Conservation (phyloP, 2,329 filamentous ascomycete genomes). For the Arthrinium phaeospermum region DNA sequence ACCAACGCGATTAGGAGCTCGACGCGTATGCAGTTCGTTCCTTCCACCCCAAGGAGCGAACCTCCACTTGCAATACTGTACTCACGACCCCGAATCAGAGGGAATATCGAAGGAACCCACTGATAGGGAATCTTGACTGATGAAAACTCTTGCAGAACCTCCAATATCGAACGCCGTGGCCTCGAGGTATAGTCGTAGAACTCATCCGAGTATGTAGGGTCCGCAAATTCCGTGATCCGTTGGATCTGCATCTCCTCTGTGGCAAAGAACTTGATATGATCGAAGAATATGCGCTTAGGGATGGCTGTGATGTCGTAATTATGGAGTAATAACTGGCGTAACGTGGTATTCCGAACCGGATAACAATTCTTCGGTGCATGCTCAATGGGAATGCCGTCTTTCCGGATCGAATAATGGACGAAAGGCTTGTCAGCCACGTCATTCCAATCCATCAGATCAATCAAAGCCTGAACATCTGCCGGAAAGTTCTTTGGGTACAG, state of each 20-base stretch:
- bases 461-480: constrained; percentile 77
- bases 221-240: constrained; percentile 81
- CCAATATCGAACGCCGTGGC: constrained; percentile 86
- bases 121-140: constrained; percentile 81
- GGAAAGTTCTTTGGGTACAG: constrained; percentile 90
- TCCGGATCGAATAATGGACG: constrained; percentile 34
- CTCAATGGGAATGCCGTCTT: constrained; percentile 26
- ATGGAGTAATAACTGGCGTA: constrained; percentile 78
- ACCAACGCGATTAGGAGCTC: constrained; percentile 87
- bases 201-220: constrained; percentile 82
- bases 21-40: constrained; percentile 51
- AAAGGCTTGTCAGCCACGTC: constrained; percentile 73
- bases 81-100: constrained; percentile 82
- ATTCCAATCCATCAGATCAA: constrained; percentile 80
- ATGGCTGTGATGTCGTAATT: constrained; percentile 91
- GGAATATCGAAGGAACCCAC: constrained; percentile 75
- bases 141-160: constrained; percentile 89
- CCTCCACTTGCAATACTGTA: constrained; percentile 90
- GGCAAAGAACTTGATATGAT: constrained; percentile 77
- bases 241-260: constrained; percentile 75
- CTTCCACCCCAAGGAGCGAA: constrained; percentile 36
- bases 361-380: constrained; percentile 36
- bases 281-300: constrained; percentile 85
- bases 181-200: constrained; percentile 95
- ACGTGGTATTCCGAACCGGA: constrained; percentile 56